Percentiles rank a stretch among this genome's conserved stretches.
phyloP scores from a whole-genome alignment of 805 yeast species.

The Sungouiella blattae region DNA sequence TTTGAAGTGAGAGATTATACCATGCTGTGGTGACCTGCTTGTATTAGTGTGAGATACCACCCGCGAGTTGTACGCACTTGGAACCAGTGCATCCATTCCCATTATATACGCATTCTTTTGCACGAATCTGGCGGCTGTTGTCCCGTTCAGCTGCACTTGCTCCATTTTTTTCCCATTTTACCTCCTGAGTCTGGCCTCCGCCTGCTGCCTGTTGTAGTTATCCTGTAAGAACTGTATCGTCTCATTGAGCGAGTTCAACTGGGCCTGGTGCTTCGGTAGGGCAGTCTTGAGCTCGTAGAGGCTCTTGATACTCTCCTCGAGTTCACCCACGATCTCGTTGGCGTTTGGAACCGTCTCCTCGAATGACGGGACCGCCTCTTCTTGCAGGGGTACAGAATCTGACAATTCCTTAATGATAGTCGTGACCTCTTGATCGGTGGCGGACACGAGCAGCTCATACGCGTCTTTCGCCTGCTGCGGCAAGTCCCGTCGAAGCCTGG shows the following conservation, averaged over 20 bases:
- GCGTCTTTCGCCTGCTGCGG: slow-evolving; percentile 41
- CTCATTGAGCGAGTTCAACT: slow-evolving; percentile 31
- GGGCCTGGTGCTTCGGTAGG: slow-evolving; percentile 35
- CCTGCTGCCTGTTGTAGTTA: slow-evolving; percentile 1
- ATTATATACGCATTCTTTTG: too few species aligned
- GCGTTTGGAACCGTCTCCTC: slow-evolving; percentile 6
- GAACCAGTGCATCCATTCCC: too few species aligned
- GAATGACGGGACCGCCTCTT: neutral
- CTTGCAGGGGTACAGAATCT: too few species aligned
- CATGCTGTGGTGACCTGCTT: too few species aligned
- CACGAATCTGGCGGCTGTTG: too few species aligned
- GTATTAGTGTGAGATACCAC: too few species aligned
- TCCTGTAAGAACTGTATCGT: slow-evolving; percentile 26
- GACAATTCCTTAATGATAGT: slow-evolving; percentile 20
- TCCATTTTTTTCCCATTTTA: too few species aligned
- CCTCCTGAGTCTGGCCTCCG: too few species aligned
- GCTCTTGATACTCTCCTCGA: slow-evolving; percentile 24
- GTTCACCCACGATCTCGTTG: slow-evolving; percentile 21
- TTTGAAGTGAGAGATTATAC: too few species aligned
- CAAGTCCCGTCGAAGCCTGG: slow-evolving; percentile 50
- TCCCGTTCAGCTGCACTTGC: too few species aligned
- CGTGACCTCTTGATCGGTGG: slow-evolving; percentile 31
- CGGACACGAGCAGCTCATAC: slow-evolving; percentile 32
- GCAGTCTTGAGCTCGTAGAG: slow-evolving; percentile 31
- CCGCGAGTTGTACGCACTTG: too few species aligned